A percentile compares a stretch with the other conserved stretches of the same genome.
Evolutionary conservation across 176 grass and related monocot genomes (phyloP).

Genomic region (Hordeum marinum): DNA sequence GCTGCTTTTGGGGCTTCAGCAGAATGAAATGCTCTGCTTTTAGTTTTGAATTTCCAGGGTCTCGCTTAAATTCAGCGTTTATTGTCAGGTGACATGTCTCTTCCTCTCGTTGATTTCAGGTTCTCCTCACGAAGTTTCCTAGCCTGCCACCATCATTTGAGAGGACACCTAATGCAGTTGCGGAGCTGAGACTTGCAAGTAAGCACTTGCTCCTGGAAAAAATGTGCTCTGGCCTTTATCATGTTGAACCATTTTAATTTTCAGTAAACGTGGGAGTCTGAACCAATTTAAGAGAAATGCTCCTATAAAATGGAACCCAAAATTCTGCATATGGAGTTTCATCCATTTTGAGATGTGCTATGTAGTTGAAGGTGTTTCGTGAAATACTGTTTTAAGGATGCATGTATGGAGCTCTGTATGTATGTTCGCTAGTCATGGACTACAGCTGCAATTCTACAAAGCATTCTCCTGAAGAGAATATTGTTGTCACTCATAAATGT

Average conservation of each 20-base stretch:
- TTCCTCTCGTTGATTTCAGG: constrained; percentile 31
- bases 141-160: constrained; percentile 65
- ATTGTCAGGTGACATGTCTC: background rate
- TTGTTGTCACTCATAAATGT: background rate
- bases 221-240: background rate
- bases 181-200: constrained; percentile 66
- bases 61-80: background rate
- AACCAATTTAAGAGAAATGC: background rate
- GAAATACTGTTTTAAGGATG: background rate
- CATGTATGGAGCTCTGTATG: background rate
- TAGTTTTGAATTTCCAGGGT: background rate
- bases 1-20: background rate
- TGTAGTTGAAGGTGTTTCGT: background rate
- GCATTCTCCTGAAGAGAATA: background rate
- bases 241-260: background rate
- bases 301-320: background rate
- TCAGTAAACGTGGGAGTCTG: background rate
- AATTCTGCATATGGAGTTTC: background rate
- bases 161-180: constrained; percentile 37
- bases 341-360: background rate
- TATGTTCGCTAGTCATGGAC: background rate
- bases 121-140: constrained; percentile 59
- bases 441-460: background rate
- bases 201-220: background rate
- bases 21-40: background rate